These are phyloP conservation scores for barrel medic (Medicago truncatula) DNA, from an alignment of 306 rosid genomes.

Conservation along the genomic window MtrunA17r5.0-ANR NC_053048.1:54747001-54747500, in stretches of 20 bases:
- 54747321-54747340: background rate
- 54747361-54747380: constrained; percentile 5
- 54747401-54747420: background rate
- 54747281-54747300: background rate
- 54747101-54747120: background rate
- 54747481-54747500: background rate
- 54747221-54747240: background rate
- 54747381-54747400: background rate
- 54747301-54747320: background rate
- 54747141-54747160: background rate
- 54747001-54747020: constrained; percentile 18
- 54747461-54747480: background rate
- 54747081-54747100: background rate
- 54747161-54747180: background rate
- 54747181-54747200: background rate
- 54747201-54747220: background rate
- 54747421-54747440: constrained; percentile 5
- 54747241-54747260: background rate
- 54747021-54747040: constrained; percentile 5
- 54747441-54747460: constrained; percentile 14
- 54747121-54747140: background rate
- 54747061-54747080: constrained; percentile 11
- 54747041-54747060: background rate
- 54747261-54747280: background rate
- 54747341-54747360: background rate